Conservation (phyloP, 345 rosid genomes). For the Viola odorata region DNA sequence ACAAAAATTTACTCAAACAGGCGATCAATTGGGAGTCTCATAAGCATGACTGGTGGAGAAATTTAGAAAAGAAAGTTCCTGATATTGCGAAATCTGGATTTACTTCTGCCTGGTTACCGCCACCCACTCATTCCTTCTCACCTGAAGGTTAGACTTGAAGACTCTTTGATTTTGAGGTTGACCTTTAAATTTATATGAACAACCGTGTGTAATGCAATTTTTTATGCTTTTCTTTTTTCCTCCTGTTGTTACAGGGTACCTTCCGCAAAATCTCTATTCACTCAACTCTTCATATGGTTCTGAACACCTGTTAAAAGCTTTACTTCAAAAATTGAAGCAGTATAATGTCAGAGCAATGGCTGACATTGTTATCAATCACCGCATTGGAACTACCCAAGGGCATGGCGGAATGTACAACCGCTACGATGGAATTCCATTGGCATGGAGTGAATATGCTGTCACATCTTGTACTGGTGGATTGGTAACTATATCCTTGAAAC, state of each 20-base stretch:
- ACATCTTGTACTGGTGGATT: slow-evolving; percentile 88
- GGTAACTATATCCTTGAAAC: slow-evolving; percentile 31
- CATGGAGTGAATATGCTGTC: slow-evolving; percentile 85
- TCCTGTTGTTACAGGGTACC: slow-evolving; percentile 49
- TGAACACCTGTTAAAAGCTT: slow-evolving; percentile 52
- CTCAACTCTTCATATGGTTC: slow-evolving; percentile 82
- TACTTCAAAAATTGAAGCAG: slow-evolving; percentile 71
- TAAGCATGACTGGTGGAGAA: slow-evolving; percentile 85
- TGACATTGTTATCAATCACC: slow-evolving; percentile 90
- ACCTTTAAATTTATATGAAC: background rate
- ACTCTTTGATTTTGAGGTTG: background rate
- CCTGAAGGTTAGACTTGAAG: slow-evolving; percentile 59
- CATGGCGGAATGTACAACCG: slow-evolving; percentile 84
- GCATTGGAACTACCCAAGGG: slow-evolving; percentile 76
- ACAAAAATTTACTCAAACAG: slow-evolving; percentile 33
- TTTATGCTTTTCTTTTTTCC: background rate
- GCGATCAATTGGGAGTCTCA: slow-evolving; percentile 94
- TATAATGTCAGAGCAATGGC: slow-evolving; percentile 85
- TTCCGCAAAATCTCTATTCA: slow-evolving; percentile 79
- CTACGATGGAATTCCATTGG: slow-evolving; percentile 71
- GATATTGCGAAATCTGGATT: slow-evolving; percentile 86
- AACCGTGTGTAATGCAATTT: background rate
- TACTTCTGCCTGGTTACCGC: slow-evolving; percentile 87
- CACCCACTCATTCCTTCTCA: slow-evolving; percentile 62
- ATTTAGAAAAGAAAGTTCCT: slow-evolving; percentile 58